phyloP scores from a whole-genome alignment of 1,284 basidiomycete species.

The Microbotryum lychnidis-dioicae region DNA sequence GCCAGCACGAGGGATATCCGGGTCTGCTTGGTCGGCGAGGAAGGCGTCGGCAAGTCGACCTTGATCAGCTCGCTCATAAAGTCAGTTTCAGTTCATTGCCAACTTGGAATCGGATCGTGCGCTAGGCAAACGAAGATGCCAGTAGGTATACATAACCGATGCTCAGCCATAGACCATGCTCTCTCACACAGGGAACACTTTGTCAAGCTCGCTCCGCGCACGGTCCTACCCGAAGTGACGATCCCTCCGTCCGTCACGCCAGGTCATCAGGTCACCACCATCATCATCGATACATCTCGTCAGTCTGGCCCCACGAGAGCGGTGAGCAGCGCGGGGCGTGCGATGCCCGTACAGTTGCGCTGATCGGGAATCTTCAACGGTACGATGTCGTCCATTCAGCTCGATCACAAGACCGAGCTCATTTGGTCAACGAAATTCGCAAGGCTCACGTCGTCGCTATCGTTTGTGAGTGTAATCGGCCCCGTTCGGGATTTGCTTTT shows the following conservation, averaged over 20 bases:
- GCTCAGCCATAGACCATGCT: no score
- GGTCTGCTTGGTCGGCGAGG: constrained; percentile 88
- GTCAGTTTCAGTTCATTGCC: constrained; percentile 13
- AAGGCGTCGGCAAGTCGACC: constrained; percentile 88
- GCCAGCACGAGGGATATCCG: constrained; percentile 58
- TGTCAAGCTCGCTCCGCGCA: constrained; percentile 49
- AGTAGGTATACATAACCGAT: no score
- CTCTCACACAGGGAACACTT: constrained; percentile 24
- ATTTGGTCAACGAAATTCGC: constrained; percentile 87
- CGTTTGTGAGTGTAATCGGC: constrained; percentile 48
- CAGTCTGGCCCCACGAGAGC: constrained; percentile 37
- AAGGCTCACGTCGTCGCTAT: constrained; percentile 97
- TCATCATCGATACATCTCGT: constrained; percentile 93
- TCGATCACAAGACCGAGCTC: constrained; percentile 66
- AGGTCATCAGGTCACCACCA: constrained; percentile 80
- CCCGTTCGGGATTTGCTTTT: no score
- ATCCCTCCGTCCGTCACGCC: constrained; percentile 92
- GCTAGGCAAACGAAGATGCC: no score
- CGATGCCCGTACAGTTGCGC: no score
- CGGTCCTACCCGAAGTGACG: constrained; percentile 89
- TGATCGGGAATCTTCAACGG: background rate
- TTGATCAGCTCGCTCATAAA: constrained; percentile 79
- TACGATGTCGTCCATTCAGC: constrained; percentile 45
- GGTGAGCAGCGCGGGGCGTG: background rate
- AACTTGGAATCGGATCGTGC: no score